Evolutionary conservation across 176 grass and related monocot species (phyloP).

Genomic region (Avena insularis): DNA sequence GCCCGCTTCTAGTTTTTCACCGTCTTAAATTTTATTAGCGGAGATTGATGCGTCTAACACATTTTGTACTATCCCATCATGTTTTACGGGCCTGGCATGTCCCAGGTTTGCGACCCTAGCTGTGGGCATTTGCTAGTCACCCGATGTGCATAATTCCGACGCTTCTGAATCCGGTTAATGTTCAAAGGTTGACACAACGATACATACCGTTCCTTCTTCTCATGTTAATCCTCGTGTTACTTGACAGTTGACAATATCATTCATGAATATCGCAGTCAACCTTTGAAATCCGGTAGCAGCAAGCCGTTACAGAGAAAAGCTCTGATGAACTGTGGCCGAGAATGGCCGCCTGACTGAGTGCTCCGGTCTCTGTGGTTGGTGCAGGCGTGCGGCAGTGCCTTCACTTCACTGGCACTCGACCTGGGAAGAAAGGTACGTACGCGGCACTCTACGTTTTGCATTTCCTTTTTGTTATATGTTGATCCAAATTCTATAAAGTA

Average conservation of each 20-base stretch:
- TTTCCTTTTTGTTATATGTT: too few relatives aligned
- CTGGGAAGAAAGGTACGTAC: conserved; percentile 36
- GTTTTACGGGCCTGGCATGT: too few relatives aligned
- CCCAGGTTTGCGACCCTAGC: too few relatives aligned
- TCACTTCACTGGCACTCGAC: conserved; percentile 41
- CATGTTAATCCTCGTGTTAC: conserved; percentile 40
- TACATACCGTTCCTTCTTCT: background rate
- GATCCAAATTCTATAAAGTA: too few relatives aligned
- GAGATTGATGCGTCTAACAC: too few relatives aligned
- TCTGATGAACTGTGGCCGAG: background rate
- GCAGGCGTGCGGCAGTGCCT: conserved; percentile 18
- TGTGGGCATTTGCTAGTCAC: too few relatives aligned
- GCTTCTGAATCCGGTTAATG: background rate
- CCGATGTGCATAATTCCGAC: background rate
- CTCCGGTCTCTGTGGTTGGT: conserved; percentile 24
- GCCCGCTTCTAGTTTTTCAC: too few relatives aligned
- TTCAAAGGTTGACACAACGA: background rate
- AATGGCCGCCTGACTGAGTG: background rate
- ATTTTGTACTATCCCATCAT: too few relatives aligned
- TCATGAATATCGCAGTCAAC: background rate
- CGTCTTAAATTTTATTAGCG: too few relatives aligned
- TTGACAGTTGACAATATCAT: conserved; percentile 11
- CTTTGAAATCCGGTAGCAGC: background rate
- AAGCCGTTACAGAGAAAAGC: background rate
- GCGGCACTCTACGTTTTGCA: background rate